A percentile compares a stretch with the other conserved stretches of the same genome.
These are phyloP conservation scores for Zizania palustris DNA, from an alignment of 202 grass and related monocot species.

Conservation along the genomic window DNA sequence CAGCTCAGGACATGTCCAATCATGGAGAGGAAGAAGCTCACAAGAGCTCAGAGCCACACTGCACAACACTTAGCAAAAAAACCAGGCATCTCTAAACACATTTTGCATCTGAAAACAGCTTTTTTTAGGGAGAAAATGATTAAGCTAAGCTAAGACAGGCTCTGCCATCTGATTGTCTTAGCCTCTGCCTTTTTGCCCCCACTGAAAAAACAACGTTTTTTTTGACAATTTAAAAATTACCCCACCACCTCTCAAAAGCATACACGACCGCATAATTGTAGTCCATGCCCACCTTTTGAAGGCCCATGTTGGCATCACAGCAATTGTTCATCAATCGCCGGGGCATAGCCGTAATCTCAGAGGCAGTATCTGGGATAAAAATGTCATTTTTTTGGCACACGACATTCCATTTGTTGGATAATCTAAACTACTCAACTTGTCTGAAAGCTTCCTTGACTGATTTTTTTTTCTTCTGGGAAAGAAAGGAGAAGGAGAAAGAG, in stretches of 20 bases:
- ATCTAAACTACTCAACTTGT: slow-evolving; percentile 38
- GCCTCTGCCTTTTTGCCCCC: slow-evolving; percentile 32
- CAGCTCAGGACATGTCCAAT: slow-evolving; percentile 22
- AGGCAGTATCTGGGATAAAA: not conserved
- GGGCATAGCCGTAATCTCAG: slow-evolving; percentile 23
- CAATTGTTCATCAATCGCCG: slow-evolving; percentile 14
- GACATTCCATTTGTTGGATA: slow-evolving; percentile 47
- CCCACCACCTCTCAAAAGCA: slow-evolving; percentile 74
- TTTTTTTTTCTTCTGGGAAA: not conserved
- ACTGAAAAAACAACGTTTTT: slow-evolving; percentile 20
- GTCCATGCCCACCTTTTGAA: slow-evolving; percentile 58
- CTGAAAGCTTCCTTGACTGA: slow-evolving; percentile 21
- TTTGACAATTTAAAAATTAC: slow-evolving; percentile 49
- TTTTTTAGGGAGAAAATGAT: slow-evolving; percentile 20
- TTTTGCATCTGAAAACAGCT: slow-evolving; percentile 44
- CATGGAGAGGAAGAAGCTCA: slow-evolving; percentile 19
- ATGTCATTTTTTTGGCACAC: slow-evolving; percentile 13
- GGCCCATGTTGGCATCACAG: slow-evolving; percentile 34
- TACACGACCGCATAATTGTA: slow-evolving; percentile 60
- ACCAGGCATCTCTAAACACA: slow-evolving; percentile 28
- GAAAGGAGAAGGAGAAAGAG: slow-evolving; percentile 26
- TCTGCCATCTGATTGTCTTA: slow-evolving; percentile 50
- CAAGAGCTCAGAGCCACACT: not conserved
- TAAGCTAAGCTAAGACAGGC: slow-evolving; percentile 44
- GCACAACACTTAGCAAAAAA: slow-evolving; percentile 1